These are phyloP conservation scores for Gossypium anomalum DNA, from an alignment of 345 rosid genomes.

Conservation along the genomic window DNA sequence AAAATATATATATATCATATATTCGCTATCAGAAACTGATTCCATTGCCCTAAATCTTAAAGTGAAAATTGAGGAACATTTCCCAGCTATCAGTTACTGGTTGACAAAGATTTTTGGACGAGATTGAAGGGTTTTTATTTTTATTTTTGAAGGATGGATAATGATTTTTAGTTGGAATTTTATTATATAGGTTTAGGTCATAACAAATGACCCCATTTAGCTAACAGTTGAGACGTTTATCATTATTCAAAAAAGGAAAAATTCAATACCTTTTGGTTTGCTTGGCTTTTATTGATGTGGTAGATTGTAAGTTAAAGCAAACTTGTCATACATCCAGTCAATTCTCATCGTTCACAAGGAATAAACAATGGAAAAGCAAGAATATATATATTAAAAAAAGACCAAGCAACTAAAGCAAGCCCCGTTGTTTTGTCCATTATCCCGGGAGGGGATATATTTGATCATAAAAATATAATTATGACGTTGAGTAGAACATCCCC, in stretches of 20 bases:
- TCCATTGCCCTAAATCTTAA: background rate
- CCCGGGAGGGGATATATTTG: background rate
- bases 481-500: slow-evolving; percentile 8
- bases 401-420: slow-evolving; percentile 14
- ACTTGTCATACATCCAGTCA: slow-evolving; percentile 13
- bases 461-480: slow-evolving; percentile 6
- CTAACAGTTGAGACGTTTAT: background rate
- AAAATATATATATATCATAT: background rate
- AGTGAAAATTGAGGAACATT: background rate
- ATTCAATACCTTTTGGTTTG: background rate
- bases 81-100: slow-evolving; percentile 16
- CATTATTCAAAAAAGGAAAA: background rate
- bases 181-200: background rate
- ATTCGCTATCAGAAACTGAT: slow-evolving; percentile 14
- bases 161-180: slow-evolving; percentile 2
- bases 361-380: background rate
- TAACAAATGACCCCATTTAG: background rate
- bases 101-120: slow-evolving; percentile 6
- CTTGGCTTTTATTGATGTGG: slow-evolving; percentile 24
- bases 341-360: slow-evolving; percentile 35
- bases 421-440: slow-evolving; percentile 15
- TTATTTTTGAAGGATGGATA: background rate
- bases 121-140: background rate
- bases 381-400: slow-evolving; percentile 33
- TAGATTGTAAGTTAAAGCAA: slow-evolving; percentile 57